Base-by-base conservation (phyloP, 768 basidiomycete species). In the Hemileccinum impolitum region DNA sequence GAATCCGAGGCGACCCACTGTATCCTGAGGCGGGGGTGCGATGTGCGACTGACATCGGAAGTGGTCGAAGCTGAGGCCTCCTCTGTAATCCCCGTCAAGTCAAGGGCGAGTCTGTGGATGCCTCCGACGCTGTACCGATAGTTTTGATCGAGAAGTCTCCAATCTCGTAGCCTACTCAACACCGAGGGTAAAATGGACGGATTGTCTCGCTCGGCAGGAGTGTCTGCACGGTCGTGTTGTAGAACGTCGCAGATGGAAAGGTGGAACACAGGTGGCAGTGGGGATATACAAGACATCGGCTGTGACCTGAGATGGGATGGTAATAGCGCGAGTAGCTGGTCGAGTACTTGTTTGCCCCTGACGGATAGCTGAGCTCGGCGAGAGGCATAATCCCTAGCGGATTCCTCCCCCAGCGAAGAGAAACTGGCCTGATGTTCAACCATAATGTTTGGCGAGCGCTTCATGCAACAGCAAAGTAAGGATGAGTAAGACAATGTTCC, bases 211-310 rank as follows among this genome's bases (percentile, higher is more conserved):
- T 43, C 48, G 4, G 12, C 21, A 13, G 47, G 19, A 26, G 18
- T 17, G 18, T 21, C 23, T 1, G 31, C 15, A 3, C n/a, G 26
- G 25, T n/a, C 32, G 3, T 19, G 40, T 14, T 46, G 59, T 34
- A 65, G 43, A 32, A 12, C 31, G 3, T 52, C 43, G 34, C 63
- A 63, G n/a, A 66, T 57, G 17, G 64, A 50, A 35, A 59, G 57
- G 39, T 65, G 58, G 26, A 66, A 36, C 13, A 46, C 25, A 12
- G 64, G 52, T 17, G 53, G 38, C 32, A 64, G 51, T 4, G 31
- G 19, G 8, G 48, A 26, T 10, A 11, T 1, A 10, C n/a, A 30
- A 7, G 53, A 36, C 3, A 38, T 41, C 5, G 38, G 18, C 28
- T 44, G 47, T 3, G 49, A 34, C 4, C 42, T 26, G 39, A 62